These are phyloP conservation scores for Solanum aculeatissimum DNA, from an alignment of 305 asterid genomes.

Conservation along the genomic window DNA sequence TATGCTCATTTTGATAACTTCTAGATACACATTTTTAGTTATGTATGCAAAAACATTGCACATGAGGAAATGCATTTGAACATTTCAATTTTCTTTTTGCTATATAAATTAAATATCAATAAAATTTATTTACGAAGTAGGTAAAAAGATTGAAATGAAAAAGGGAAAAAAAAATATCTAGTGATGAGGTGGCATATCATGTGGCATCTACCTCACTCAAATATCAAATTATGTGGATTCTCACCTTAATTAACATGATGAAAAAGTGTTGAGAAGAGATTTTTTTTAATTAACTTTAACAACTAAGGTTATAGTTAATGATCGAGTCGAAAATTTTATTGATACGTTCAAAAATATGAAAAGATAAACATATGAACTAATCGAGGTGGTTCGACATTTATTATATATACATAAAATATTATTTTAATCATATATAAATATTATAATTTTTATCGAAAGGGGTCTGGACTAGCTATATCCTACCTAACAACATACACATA, in stretches of 20 bases:
- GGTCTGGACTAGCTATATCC: too few species aligned
- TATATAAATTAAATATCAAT: background rate
- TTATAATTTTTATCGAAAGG: too few species aligned
- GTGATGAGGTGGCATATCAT: background rate
- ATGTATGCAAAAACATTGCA: background rate
- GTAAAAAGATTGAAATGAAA: background rate
- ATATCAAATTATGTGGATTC: background rate
- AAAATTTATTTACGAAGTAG: background rate
- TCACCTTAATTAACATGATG: background rate
- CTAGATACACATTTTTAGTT: background rate
- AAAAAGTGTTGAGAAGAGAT: background rate
- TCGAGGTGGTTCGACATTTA: too few species aligned
- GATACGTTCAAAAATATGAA: too few species aligned
- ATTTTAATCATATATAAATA: too few species aligned
- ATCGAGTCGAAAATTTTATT: too few species aligned
- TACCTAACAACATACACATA: too few species aligned
- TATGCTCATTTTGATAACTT: background rate
- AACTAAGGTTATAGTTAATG: too few species aligned
- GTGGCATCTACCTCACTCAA: background rate
- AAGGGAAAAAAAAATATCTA: background rate
- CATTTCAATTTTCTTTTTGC: background rate
- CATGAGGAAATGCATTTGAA: background rate
- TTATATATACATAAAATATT: too few species aligned
- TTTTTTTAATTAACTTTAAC: background rate
- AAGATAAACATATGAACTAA: rapidly evolving